phyloP scores from a whole-genome alignment of 352 stramenopile species.

The Phytophthora nicotianae region DNA sequence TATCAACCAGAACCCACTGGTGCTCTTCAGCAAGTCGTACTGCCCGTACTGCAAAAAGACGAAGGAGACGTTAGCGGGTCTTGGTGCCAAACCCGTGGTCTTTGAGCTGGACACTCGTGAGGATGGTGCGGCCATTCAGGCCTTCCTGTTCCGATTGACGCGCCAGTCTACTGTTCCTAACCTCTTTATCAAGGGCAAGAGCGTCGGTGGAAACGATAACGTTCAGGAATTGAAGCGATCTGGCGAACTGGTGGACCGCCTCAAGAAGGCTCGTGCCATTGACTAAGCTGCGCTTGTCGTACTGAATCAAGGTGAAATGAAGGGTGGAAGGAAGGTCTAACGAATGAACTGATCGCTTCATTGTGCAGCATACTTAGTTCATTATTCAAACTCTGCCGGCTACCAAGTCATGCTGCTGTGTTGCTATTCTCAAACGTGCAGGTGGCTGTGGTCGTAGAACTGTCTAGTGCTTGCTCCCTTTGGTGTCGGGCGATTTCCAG shows the following conservation, averaged over 20 bases:
- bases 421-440: slow-evolving; percentile 43
- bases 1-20: slow-evolving; percentile 70
- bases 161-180: slow-evolving; percentile 97
- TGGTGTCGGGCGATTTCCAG: slow-evolving; percentile 59
- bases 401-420: neutral
- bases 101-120: slow-evolving; percentile 84
- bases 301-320: slow-evolving; percentile 6
- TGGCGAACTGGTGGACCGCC: slow-evolving; percentile 90
- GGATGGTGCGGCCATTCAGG: slow-evolving; percentile 92
- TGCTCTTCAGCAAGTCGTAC: slow-evolving; percentile 90
- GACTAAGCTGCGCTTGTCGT: slow-evolving; percentile 25
- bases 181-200: slow-evolving; percentile 97
- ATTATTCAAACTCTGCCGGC: slow-evolving; percentile 1
- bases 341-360: slow-evolving; percentile 22
- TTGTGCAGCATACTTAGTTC: slow-evolving; percentile 16
- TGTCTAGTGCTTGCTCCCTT: slow-evolving; percentile 83
- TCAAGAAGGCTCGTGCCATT: slow-evolving; percentile 76
- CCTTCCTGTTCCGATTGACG: slow-evolving; percentile 91
- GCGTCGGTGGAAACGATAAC: slow-evolving; percentile 95
- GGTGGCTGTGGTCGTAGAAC: slow-evolving; percentile 85
- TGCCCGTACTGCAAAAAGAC: slow-evolving; percentile 89
- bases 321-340: slow-evolving; percentile 6
- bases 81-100: slow-evolving; percentile 69
- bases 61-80: slow-evolving; percentile 63
- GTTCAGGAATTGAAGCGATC: slow-evolving; percentile 84